Evolutionary conservation across 2,329 filamentous ascomycete species (phyloP).

Genomic region (Sporothrix schenckii): DNA sequence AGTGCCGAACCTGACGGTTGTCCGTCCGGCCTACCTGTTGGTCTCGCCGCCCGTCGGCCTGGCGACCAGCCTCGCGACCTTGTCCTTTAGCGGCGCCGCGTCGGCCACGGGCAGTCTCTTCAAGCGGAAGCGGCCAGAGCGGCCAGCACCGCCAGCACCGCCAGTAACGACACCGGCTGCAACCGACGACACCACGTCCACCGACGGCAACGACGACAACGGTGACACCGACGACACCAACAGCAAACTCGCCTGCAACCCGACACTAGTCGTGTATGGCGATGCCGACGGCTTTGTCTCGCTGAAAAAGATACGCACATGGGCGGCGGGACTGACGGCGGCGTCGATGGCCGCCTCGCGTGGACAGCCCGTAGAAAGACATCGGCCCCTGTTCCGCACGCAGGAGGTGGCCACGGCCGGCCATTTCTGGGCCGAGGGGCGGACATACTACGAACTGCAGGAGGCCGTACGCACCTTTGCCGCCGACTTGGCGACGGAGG

Average conservation of each 20-base stretch:
- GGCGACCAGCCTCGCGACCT: conserved; percentile 63
- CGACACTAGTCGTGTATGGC: conserved; percentile 73
- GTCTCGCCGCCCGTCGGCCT: conserved; percentile 68
- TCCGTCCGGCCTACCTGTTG: conserved; percentile 60
- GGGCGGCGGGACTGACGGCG: conserved; percentile 57
- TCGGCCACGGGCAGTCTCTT: conserved; percentile 12
- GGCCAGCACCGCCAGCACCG: no score
- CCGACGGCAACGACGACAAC: not conserved
- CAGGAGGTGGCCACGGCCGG: conserved; percentile 53
- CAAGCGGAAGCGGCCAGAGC: conserved; percentile 18
- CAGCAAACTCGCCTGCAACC: conserved; percentile 59
- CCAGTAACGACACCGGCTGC: conserved; percentile 30
- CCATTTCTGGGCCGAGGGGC: conserved; percentile 58
- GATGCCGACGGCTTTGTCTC: conserved; percentile 74
- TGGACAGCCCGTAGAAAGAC: not conserved
- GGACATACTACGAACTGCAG: conserved; percentile 44
- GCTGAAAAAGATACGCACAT: conserved; percentile 64
- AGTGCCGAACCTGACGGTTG: conserved; percentile 44
- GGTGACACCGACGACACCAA: conserved; percentile 45
- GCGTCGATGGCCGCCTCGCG: conserved; percentile 34
- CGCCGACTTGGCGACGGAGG: conserved; percentile 33
- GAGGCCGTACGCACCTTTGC: conserved; percentile 43
- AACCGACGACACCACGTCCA: not conserved
- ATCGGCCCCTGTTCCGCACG: conserved; percentile 45
- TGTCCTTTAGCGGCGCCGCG: conserved; percentile 53